Base-by-base conservation (phyloP, 495 filamentous ascomycete genomes). In the Xylaria acuta region DNA sequence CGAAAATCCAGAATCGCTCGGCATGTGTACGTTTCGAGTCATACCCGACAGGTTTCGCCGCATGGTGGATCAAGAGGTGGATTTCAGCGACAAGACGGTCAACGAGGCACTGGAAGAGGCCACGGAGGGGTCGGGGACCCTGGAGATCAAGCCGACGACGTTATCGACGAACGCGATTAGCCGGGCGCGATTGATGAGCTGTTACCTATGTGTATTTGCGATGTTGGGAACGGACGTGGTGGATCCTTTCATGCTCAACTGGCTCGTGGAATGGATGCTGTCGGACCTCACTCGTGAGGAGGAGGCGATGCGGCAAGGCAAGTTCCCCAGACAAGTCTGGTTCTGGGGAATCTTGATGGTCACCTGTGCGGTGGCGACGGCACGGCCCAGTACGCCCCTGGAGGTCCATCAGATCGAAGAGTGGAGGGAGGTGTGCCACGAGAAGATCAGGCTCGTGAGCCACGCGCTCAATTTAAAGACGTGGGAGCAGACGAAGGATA, bases 291-390 rank as follows among this genome's bases (percentile, higher is more conserved):
- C 62, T 11, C 70, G 70, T 53, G 70, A 72, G 41, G 70, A 72
- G 53, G 63, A 66, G 70, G 62, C 70, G 11, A 72, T 72, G 70
- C 70, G 70, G 4, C 49, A 67, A n/a, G 69, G 70, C 70, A 72
- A 72, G 54, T 72, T 72, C 43, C 70, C 70, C 1, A 25, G 65
- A 27, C 65, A 73, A 54, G 71, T 73, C 22, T 73, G 70, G 71
- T 73, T 73, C 71, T 73, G 71, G 65, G 70, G 71, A 2, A 60
- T 69, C 27, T 16, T 73, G n/a, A 73, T 69, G 71, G 71, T 73
- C 32, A 69, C 71, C 5, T 73, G 64, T 14, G 71, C 71, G 3
- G 70, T 72, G 7, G 70, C 70, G n/a, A 72, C 70, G 20, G 70
- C 70, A 7, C 70, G 70, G 11, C 70, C 70, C 20, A 72, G 70